Evolutionary conservation across 192 early-diverging fungal species (phyloP), one percentile per base, ranked within the genome.

Genomic region (Entomortierella parvispora): DNA sequence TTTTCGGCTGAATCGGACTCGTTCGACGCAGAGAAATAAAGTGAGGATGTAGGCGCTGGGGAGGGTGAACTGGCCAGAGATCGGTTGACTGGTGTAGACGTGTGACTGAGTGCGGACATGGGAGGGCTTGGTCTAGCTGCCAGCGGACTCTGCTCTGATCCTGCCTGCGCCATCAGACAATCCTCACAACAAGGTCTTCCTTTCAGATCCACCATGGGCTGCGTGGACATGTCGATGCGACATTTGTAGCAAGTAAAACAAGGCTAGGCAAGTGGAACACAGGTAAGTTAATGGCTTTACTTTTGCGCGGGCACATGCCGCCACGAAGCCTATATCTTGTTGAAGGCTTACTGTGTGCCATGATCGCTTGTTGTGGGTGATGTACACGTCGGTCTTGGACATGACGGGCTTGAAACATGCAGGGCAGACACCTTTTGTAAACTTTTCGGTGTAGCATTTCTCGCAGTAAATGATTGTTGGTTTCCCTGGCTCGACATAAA

Each of bases 231-330:
- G 29, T 70, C 64, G 1, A 61, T 33, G 32, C 47, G 51, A 34
- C 84, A 86, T 37, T 62, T 68, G 58, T 56, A 72, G 48, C 84
- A 86, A n/a, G 31, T 49, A 43, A 86, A 86, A 52, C 84, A 86
- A 28, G 62, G 58, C 64, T 69, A 58, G 20, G 53, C 28, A 29
- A 10, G 46, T 32, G 33, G 56, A 50, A 29, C 57, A 63, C 23
- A 51, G 6, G 4, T 25, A 47, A 46, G n/a, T n/a, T n/a, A n/a
- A n/a, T n/a, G n/a, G n/a, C n/a, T n/a, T n/a, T n/a, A n/a, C n/a
- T n/a, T n/a, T n/a, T n/a, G n/a, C n/a, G n/a, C n/a, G n/a, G n/a
- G n/a, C n/a, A n/a, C n/a, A n/a, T n/a, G n/a, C n/a, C n/a, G n/a
- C n/a, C n/a, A n/a, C n/a, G n/a, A n/a, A n/a, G n/a, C n/a, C n/a